Base-by-base conservation (phyloP, 208 protist species). In the Borovskyia barvae region DNA sequence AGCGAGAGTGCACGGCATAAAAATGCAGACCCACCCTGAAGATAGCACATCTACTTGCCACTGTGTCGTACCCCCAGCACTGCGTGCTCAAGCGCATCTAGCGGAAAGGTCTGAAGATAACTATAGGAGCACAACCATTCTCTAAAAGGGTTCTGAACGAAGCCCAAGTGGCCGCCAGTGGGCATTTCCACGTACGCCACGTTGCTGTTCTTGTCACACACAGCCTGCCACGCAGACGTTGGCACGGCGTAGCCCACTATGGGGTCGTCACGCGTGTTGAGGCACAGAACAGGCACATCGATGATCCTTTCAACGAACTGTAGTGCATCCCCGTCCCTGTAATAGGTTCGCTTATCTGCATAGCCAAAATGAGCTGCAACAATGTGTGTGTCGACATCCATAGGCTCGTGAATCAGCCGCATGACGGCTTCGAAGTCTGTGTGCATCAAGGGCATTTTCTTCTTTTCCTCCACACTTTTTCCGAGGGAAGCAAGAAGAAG, bases 91-190 rank as follows among this genome's bases (percentile, higher is more conserved):
- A 70, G 5, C 24, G 55, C 48, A 7, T 47, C 20, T 3, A 80
- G n/a, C 3, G 69, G 64, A 42, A 66, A 84, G 5, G 26, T 62
- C 32, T 72, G 41, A 9, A 82, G 49, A 28, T 65, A 75, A 19
- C 47, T 66, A 15, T 32, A 20, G 7, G 17, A 46, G 7, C 47
- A 11, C 14, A 41, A 19, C 29, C 46, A 61, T 54, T 87, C 76
- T 2, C 63, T 29, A n/a, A 82, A 15, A 4, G 80, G 77, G 20
- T 35, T 63, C 11, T 53, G 46, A 12, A 91, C 47, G 43, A 70
- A 87, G n/a, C 73, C 77, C 22, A 91, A 47, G 53, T 91, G 83
- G 14, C 83, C 83, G 19, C 83, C 83, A 2, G 57, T 57, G 0
- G 80, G 77, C 43, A 75, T 72, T 55, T 85, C 73, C 20, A 81